phyloP scores from a whole-genome alignment of 2,329 filamentous ascomycete genomes.

The Fusarium musae region DNA sequence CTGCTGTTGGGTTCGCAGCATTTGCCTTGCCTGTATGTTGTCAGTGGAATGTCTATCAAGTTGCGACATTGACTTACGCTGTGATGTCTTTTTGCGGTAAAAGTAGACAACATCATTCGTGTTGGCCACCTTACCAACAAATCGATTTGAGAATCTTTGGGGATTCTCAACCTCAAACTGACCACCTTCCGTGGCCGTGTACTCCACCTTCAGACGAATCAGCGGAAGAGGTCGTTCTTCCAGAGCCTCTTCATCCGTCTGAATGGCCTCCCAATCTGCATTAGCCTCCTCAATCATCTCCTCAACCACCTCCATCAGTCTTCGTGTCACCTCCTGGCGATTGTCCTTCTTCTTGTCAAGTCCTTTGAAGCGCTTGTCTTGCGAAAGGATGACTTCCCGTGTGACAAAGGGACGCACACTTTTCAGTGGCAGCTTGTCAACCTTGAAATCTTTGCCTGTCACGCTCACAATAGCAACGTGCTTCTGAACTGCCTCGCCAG shows the following conservation, averaged over 20 bases:
- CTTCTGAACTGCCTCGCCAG: slow-evolving; percentile 90
- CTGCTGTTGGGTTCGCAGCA: slow-evolving; percentile 69
- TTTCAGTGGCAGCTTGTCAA: slow-evolving; percentile 85
- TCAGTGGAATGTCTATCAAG: not conserved
- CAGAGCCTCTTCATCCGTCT: slow-evolving; percentile 70
- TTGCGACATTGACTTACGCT: slow-evolving; percentile 38
- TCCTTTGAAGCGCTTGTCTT: slow-evolving; percentile 80
- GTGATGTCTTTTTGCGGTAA: slow-evolving; percentile 82
- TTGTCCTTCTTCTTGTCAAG: slow-evolving; percentile 87
- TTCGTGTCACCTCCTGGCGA: slow-evolving; percentile 79
- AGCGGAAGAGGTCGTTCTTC: slow-evolving; percentile 79
- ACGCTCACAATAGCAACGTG: slow-evolving; percentile 88
- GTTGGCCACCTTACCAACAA: slow-evolving; percentile 91
- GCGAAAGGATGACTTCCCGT: slow-evolving; percentile 79
- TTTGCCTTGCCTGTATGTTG: slow-evolving; percentile 45
- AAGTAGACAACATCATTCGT: slow-evolving; percentile 94
- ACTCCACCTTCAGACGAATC: slow-evolving; percentile 91
- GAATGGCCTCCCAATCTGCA: slow-evolving; percentile 81
- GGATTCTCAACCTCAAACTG: slow-evolving; percentile 94
- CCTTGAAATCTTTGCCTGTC: slow-evolving; percentile 82
- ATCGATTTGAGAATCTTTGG: slow-evolving; percentile 93
- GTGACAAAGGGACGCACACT: slow-evolving; percentile 92
- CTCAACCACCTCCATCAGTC: slow-evolving; percentile 81
- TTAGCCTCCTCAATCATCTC: slow-evolving; percentile 89
- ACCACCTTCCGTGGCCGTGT: slow-evolving; percentile 84